Base-by-base conservation (phyloP, 192 early-diverging fungal genomes). In the Dissophora ornata region DNA sequence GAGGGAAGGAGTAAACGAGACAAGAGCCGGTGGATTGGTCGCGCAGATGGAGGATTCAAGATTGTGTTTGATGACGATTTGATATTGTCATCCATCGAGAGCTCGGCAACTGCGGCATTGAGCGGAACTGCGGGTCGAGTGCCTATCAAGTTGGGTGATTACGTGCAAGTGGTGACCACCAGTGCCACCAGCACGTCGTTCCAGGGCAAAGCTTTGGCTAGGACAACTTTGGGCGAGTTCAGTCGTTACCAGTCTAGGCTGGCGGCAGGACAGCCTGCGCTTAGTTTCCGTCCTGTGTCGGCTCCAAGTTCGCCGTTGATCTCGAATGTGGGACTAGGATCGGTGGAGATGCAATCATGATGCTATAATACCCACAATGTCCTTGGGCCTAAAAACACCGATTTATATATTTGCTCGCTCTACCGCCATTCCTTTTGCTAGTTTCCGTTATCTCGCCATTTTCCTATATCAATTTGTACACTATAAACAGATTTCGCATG, bases 1-100 rank as follows among this genome's bases (percentile, higher is more conserved):
- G 79, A 80, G 28, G 79, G 79, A 52, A 25, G 62, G 33, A 66
- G 62, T 34, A 48, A 58, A 6, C 57, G 68, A 10, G 90, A 89
- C 19, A 71, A 71, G 34, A 78, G 36, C 11, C 59, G 70, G 9
- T 75, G 81, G 48, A 69, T 80, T 45, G 91, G 91, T 36, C 81
- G 83, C 25, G 85, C 89, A 52, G 91, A 93, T 75, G 86, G 88
- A 50, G 88, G 87, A 4, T 88, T 86, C 67, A 91, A 90, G 77
- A 85, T 89, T 28, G 88, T 90, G 38, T 68, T 92, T 51, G 67
- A 85, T 59, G 57, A 71, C 10, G 59, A 70, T 26, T 46, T 67
- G 26, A 44, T 65, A 8, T 54, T 70, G 4, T 52, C 79, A 1
- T 42, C 69, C 0, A 80, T 67, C 21, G 79, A 66, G 29, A 21